A percentile compares a stretch with the other conserved stretches of the same genome.
These are phyloP conservation scores for Sergeia podlipaevii DNA, from an alignment of 208 protist species.

Conservation along the genomic window DNA sequence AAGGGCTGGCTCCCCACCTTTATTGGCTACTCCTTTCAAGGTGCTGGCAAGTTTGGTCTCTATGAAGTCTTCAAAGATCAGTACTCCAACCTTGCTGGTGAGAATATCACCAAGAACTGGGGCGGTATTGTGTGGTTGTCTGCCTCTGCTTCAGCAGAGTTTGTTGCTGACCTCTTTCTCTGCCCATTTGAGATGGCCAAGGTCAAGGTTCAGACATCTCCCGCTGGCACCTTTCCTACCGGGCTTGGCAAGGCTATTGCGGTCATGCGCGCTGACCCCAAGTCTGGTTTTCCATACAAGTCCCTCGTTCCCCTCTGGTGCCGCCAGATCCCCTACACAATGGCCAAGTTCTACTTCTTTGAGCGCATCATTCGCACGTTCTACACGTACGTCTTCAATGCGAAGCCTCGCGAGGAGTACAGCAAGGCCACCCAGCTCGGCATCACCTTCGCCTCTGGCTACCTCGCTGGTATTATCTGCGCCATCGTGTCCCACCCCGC, in stretches of 20 bases:
- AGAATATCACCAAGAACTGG: conserved; percentile 55
- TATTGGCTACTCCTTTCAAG: conserved; percentile 84
- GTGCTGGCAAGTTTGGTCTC: conserved; percentile 83
- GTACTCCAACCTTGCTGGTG: conserved; percentile 52
- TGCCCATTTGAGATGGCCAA: conserved; percentile 88
- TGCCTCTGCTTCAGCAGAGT: conserved; percentile 80
- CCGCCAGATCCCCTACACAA: conserved; percentile 90
- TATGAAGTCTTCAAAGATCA: conserved; percentile 87
- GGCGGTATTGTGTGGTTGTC: conserved; percentile 53
- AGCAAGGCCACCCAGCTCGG: conserved; percentile 52
- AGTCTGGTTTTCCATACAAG: conserved; percentile 52
- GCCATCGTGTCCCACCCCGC: conserved; percentile 91
- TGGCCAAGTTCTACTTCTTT: conserved; percentile 82
- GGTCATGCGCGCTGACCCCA: conserved; percentile 25
- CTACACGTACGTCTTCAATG: conserved; percentile 58
- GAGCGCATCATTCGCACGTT: conserved; percentile 52
- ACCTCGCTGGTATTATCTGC: conserved; percentile 84
- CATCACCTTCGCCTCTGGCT: conserved; percentile 80
- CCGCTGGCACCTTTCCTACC: conserved; percentile 39
- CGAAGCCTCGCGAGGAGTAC: conserved; percentile 59
- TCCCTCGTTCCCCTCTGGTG: conserved; percentile 69
- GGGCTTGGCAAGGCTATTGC: conserved; percentile 30
- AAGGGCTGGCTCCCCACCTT: conserved; percentile 78
- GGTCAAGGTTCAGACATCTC: conserved; percentile 67
- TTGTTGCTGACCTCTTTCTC: conserved; percentile 88